Conservation (phyloP, 2,329 filamentous ascomycete species). For the Penicillium sp. region DNA sequence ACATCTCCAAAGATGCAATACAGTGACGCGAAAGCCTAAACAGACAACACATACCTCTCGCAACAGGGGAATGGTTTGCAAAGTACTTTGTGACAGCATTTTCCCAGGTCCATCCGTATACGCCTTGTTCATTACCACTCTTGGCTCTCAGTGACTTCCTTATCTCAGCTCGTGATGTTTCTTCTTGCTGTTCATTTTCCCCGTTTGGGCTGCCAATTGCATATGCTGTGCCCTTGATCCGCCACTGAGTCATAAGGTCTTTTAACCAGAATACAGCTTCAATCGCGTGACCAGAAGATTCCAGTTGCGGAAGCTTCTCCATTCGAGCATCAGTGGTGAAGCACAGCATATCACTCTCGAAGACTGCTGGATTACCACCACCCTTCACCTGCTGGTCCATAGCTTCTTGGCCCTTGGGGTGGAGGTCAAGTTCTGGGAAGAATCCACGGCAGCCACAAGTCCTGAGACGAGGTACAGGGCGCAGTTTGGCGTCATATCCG, state of each 20-base stretch:
- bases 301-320: constrained; percentile 75
- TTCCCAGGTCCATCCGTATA: constrained; percentile 66
- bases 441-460: constrained; percentile 84
- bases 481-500: constrained; percentile 13
- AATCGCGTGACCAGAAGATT: constrained; percentile 62
- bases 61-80: constrained; percentile 76
- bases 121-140: constrained; percentile 30
- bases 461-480: constrained; percentile 31
- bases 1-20: neutral
- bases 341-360: constrained; percentile 71
- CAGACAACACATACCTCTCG: constrained; percentile 57
- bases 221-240: constrained; percentile 71
- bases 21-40: neutral
- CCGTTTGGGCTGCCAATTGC: constrained; percentile 69
- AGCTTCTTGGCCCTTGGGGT: constrained; percentile 70
- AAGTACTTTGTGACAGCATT: constrained; percentile 82
- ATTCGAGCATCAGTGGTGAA: constrained; percentile 88
- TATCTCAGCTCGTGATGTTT: constrained; percentile 52
- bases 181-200: constrained; percentile 47
- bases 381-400: constrained; percentile 41
- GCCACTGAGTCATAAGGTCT: constrained; percentile 73
- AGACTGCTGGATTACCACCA: constrained; percentile 61
- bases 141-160: constrained; percentile 52
- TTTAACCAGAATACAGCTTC: constrained; percentile 82
- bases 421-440: constrained; percentile 63